These are phyloP conservation scores for Penicillium tannophilum DNA, from an alignment of 495 filamentous ascomycete species.

Conservation along the genomic window DNA sequence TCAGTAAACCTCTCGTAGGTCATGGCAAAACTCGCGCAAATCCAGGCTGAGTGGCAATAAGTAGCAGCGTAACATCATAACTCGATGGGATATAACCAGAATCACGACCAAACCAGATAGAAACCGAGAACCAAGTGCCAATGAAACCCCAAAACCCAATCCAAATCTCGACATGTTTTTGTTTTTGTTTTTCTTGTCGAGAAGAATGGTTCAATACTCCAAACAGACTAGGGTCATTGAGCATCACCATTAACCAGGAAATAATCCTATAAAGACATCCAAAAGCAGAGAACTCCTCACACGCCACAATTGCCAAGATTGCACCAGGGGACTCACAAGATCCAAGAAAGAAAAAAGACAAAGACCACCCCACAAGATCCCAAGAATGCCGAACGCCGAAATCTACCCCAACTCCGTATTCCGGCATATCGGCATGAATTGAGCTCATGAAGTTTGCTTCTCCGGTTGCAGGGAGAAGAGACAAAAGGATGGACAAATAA, in stretches of 20 bases:
- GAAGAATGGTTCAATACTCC: not conserved
- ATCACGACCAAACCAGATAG: slow-evolving; percentile 18
- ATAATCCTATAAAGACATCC: not conserved
- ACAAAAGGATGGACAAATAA: slow-evolving; percentile 14
- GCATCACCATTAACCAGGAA: not conserved
- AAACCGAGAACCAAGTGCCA: slow-evolving; percentile 13
- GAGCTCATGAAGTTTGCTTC: slow-evolving; percentile 9
- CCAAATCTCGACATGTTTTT: slow-evolving; percentile 1
- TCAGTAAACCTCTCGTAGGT: not conserved
- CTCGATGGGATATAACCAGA: slow-evolving; percentile 38
- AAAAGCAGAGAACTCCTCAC: not conserved
- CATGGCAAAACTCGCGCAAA: not conserved
- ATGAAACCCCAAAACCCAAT: slow-evolving; percentile 3
- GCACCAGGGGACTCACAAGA: not conserved
- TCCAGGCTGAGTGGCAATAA: slow-evolving; percentile 14
- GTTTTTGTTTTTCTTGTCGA: not conserved
- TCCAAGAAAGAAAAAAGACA: not conserved
- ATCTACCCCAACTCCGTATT: not conserved
- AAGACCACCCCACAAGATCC: not conserved
- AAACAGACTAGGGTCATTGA: not conserved
- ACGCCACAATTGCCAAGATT: not conserved
- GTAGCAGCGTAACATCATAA: slow-evolving; percentile 35
- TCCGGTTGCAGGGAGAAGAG: slow-evolving; percentile 4
- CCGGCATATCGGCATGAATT: slow-evolving; percentile 7
- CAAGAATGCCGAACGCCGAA: slow-evolving; percentile 3